Percentiles rank a stretch among this genome's conserved stretches.
phyloP scores from a whole-genome alignment of 2,329 filamentous ascomycete genomes.

The Colletotrichum incanum region DNA sequence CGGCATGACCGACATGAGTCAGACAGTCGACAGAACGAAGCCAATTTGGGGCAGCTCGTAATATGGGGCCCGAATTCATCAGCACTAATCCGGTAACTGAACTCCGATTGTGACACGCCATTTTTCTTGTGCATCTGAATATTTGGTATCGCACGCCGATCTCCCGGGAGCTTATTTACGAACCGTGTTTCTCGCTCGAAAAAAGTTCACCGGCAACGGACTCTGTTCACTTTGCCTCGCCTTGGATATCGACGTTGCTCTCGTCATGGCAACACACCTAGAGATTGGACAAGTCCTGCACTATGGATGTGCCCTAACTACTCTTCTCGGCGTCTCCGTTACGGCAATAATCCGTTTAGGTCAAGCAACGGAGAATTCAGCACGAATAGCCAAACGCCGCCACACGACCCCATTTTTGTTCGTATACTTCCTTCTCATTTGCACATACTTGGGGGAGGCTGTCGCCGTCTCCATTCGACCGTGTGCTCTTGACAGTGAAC shows the following conservation, averaged over 20 bases:
- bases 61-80: neutral
- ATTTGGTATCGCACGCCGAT: neutral
- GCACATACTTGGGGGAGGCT: neutral
- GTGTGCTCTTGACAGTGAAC: neutral
- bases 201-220: neutral
- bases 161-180: neutral
- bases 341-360: neutral
- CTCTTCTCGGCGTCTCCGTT: neutral
- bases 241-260: neutral
- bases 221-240: too few species aligned
- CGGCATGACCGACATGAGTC: neutral
- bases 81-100: constrained; percentile 8
- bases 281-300: constrained; percentile 14
- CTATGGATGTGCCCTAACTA: constrained; percentile 23
- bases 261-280: neutral
- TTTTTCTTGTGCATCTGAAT: neutral
- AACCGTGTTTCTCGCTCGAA: fast-evolving
- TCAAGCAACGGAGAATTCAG: neutral
- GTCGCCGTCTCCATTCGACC: neutral
- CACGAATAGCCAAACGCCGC: neutral
- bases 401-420: neutral
- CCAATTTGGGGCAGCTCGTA: constrained; percentile 12
- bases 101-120: neutral
- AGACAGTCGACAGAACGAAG: neutral
- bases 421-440: neutral